phyloP scores from a whole-genome alignment of 2,329 filamentous ascomycete genomes.

The Monosporascus sp. region DNA sequence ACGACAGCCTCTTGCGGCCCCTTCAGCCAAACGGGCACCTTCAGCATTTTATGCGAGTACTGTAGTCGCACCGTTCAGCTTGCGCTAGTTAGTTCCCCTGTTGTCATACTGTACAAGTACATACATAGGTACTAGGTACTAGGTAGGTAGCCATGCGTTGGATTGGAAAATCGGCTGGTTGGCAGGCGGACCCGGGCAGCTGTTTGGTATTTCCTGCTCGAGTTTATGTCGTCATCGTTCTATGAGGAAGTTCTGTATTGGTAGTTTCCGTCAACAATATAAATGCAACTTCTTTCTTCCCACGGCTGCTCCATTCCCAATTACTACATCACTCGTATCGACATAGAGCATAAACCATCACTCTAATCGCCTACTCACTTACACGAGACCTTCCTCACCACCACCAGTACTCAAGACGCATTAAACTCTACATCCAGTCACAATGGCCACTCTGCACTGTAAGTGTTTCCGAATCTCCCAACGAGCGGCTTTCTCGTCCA shows the following conservation, averaged over 20 bases:
- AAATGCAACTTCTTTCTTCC: background rate
- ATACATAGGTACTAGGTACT: background rate
- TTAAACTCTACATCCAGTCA: background rate
- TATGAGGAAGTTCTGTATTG: background rate
- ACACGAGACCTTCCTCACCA: background rate
- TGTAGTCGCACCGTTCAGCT: background rate
- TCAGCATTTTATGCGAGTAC: no score
- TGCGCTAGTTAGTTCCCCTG: background rate
- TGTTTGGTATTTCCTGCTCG: no score
- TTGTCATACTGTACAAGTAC: background rate
- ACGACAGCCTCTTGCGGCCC: background rate
- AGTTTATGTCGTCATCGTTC: no score
- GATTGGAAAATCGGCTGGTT: background rate
- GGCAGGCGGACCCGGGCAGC: no score
- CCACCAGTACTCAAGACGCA: background rate
- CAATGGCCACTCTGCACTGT: slow-evolving; percentile 5
- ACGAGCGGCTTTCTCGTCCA: background rate
- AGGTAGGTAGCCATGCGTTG: background rate
- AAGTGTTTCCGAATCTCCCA: background rate
- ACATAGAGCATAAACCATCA: background rate
- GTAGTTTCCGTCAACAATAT: background rate
- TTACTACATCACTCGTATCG: background rate
- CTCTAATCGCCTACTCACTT: no score
- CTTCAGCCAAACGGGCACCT: background rate
- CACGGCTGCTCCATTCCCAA: background rate